Evolutionary conservation across 2,329 filamentous ascomycete genomes (phyloP), one percentile per base, ranked within the genome.

Genomic region (Dothistroma pini): DNA sequence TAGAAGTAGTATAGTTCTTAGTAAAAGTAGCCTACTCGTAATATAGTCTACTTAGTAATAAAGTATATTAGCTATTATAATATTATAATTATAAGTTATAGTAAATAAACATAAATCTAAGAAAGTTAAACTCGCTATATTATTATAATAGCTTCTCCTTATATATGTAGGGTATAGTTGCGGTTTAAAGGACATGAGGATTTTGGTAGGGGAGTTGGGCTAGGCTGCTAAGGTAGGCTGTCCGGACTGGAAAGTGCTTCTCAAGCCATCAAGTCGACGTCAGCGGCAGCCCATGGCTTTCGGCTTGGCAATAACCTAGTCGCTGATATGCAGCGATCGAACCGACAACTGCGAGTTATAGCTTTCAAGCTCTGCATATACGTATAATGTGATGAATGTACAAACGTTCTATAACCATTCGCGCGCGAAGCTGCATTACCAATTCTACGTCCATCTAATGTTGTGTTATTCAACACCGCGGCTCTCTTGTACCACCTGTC

Each of bases 371-470:
- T 53, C 50, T 53, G 25, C 22, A 35, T n/a, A 29, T 21, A 35
- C 34, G 31, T 32, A 53, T 53, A 32, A 2, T 53, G 50, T 53
- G 29, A 29, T 19, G 25, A 31, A 53, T 35, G 51, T 35, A 53
- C 51, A 53, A 32, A 29, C 14, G 34, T 12, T 53, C n/a, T 35
- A 32, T 35, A n/a, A 32, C 25, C 7, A 6, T 31, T 7, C 51
- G n/a, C 25, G n/a, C 31, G 31, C n/a, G 51, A 32, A 21, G 31
- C 25, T 11, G 31, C 8, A 53, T 53, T 35, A 53, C 51, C 51
- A 53, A 9, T 21, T 8, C 51, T 53, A 53, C 51, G 8, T 34
- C 31, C 51, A 35, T 53, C 51, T 53, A 53, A 35, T 53, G 51
- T n/a, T 53, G 22, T 35, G 51, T n/a, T 53, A 1, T n/a, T n/a